These are phyloP conservation scores for Globisporangium carolinianum DNA, from an alignment of 352 stramenopile genomes.

Conservation along the genomic window DNA sequence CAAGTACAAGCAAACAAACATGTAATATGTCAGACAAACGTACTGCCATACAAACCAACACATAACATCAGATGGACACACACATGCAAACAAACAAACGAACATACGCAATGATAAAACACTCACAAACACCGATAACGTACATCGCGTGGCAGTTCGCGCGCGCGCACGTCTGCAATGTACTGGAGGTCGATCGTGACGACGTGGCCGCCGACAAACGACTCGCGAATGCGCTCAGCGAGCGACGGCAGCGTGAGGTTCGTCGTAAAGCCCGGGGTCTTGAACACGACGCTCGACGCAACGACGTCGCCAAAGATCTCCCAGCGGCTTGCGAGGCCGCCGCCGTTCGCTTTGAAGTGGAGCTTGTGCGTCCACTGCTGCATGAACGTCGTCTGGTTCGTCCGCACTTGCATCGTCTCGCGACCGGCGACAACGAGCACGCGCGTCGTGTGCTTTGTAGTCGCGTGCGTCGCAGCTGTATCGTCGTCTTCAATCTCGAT, in stretches of 20 bases:
- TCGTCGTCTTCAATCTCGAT: conserved; percentile 55
- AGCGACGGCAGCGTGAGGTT: conserved; percentile 76
- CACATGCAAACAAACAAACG: background rate
- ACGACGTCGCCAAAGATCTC: conserved; percentile 85
- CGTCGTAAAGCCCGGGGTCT: conserved; percentile 65
- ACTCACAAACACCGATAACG: conserved; percentile 1
- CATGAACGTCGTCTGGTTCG: conserved; percentile 81
- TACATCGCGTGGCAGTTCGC: conserved; percentile 51
- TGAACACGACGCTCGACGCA: conserved; percentile 83
- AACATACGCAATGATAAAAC: background rate
- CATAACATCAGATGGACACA: background rate
- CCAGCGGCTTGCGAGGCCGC: conserved; percentile 57
- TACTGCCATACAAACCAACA: too few species aligned
- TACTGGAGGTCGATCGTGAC: conserved; percentile 64
- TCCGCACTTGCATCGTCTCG: conserved; percentile 80
- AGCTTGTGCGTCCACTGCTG: conserved; percentile 85
- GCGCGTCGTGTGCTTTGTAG: conserved; percentile 16
- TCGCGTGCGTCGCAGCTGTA: background rate
- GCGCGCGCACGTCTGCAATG: conserved; percentile 56
- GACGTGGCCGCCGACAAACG: conserved; percentile 74
- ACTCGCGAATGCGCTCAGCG: conserved; percentile 77
- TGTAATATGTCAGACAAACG: too few species aligned
- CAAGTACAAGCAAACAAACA: too few species aligned
- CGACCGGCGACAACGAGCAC: conserved; percentile 67
- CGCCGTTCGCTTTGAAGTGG: conserved; percentile 59